phyloP scores from a whole-genome alignment of 2,329 filamentous ascomycete species.

The Fusarium sp. region DNA sequence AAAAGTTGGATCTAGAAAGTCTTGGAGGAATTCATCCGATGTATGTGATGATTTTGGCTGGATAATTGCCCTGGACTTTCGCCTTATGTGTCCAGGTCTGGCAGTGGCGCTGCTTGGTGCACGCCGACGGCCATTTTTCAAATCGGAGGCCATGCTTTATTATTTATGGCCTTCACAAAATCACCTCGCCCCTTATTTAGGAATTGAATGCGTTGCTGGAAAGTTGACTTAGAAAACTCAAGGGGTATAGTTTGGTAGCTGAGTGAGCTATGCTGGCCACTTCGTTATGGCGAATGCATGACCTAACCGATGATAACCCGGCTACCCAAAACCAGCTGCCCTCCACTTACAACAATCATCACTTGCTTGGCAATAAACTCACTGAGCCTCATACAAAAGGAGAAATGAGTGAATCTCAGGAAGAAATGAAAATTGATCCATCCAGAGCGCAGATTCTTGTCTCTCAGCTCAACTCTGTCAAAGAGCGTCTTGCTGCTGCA shows the following conservation, averaged over 20 bases:
- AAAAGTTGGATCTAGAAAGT: slow-evolving; percentile 82
- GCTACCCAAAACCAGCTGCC: slow-evolving; percentile 28
- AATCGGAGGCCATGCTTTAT: slow-evolving; percentile 49
- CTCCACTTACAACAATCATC: slow-evolving; percentile 46
- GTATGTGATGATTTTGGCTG: slow-evolving; percentile 71
- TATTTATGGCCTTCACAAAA: neutral
- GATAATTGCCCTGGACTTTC: slow-evolving; percentile 53
- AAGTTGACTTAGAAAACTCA: slow-evolving; percentile 12
- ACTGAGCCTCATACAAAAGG: slow-evolving; percentile 7
- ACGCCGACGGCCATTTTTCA: slow-evolving; percentile 56
- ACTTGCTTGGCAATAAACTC: neutral
- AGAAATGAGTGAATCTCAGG: slow-evolving; percentile 57
- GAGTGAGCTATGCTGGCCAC: slow-evolving; percentile 32
- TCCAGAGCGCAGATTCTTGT: slow-evolving; percentile 71
- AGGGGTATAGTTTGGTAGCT: slow-evolving; percentile 21
- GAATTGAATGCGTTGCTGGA: neutral
- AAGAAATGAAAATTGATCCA: slow-evolving; percentile 72
- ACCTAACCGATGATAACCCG: slow-evolving; percentile 54
- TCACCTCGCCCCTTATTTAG: neutral
- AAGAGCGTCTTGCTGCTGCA: slow-evolving; percentile 66
- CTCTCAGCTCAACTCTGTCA: slow-evolving; percentile 71
- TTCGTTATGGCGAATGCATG: slow-evolving; percentile 5
- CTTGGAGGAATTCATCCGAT: slow-evolving; percentile 77
- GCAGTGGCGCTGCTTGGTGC: slow-evolving; percentile 61
- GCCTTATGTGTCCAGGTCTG: slow-evolving; percentile 58